These are phyloP conservation scores for Penicillium silybi DNA, from an alignment of 495 filamentous ascomycete genomes.

Conservation along the genomic window DNA sequence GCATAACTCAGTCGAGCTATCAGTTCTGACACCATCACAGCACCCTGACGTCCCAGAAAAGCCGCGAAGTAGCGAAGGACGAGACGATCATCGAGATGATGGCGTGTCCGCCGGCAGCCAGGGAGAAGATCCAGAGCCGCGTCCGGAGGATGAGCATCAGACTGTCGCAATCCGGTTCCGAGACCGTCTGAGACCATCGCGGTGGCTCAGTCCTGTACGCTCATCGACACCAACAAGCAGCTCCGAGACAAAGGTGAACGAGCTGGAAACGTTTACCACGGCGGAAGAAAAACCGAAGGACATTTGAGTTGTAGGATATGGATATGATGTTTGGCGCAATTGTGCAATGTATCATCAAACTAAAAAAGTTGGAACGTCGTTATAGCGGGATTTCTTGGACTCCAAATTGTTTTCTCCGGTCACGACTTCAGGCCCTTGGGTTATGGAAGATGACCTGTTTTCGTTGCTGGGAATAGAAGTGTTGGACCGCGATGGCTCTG, in stretches of 20 bases:
- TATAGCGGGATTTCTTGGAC: slow-evolving; percentile 34
- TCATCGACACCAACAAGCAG: not conserved
- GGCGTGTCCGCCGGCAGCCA: slow-evolving; percentile 25
- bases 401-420: slow-evolving; percentile 18
- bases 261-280: not conserved
- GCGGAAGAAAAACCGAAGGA: slow-evolving; percentile 1
- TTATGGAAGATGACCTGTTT: slow-evolving; percentile 11
- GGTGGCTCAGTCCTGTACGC: slow-evolving; percentile 9
- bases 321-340: slow-evolving; percentile 3
- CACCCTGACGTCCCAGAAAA: slow-evolving; percentile 37
- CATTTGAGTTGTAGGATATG: not conserved
- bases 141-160: slow-evolving; percentile 34
- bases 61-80: slow-evolving; percentile 31
- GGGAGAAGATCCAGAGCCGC: slow-evolving; percentile 30
- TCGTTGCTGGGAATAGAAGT: slow-evolving; percentile 15
- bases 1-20: slow-evolving; percentile 14
- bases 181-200: slow-evolving; percentile 16
- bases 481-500: slow-evolving; percentile 27
- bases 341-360: slow-evolving; percentile 24
- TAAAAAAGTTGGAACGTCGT: slow-evolving; percentile 47
- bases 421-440: slow-evolving; percentile 4
- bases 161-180: slow-evolving; percentile 18
- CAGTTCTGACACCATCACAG: slow-evolving; percentile 35
- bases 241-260: slow-evolving; percentile 4
- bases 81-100: slow-evolving; percentile 23